Conservation (phyloP, 1,139 yeast genomes). For the Blastobotrys persicus region DNA sequence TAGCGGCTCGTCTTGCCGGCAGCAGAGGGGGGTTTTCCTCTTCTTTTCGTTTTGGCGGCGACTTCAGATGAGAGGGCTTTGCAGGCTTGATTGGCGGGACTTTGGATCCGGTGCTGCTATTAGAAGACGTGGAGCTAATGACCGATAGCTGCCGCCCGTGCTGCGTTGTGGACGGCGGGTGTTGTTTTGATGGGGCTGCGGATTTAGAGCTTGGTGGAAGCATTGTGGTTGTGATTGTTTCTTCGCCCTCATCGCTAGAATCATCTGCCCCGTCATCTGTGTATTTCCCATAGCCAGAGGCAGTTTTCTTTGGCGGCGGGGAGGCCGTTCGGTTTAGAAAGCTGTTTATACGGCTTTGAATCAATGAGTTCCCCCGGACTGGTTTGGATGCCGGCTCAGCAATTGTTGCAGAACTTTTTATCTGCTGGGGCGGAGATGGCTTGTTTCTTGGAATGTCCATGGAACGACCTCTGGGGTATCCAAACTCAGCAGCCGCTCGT, state of each 20-base stretch:
- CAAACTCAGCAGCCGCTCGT: not conserved
- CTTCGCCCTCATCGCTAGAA: slow-evolving; percentile 10
- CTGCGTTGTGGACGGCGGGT: slow-evolving; percentile 11
- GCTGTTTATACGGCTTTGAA: slow-evolving; percentile 67
- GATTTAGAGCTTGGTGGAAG: slow-evolving; percentile 6
- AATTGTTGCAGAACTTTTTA: not conserved
- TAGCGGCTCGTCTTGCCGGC: not conserved
- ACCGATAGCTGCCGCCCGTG: slow-evolving; percentile 29
- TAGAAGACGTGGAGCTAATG: slow-evolving; percentile 27
- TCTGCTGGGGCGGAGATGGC: slow-evolving; percentile 2
- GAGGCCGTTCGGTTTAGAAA: slow-evolving; percentile 50
- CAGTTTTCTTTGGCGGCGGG: slow-evolving; percentile 55
- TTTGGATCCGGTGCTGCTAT: slow-evolving; percentile 5
- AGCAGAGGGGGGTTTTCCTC: not conserved
- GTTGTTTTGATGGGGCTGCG: not conserved
- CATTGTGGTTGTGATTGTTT: slow-evolving; percentile 10
- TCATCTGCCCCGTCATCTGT: slow-evolving; percentile 43
- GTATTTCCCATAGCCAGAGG: slow-evolving; percentile 72
- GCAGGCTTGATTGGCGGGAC: slow-evolving; percentile 15
- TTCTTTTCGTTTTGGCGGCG: slow-evolving; percentile 13
- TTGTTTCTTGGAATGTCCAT: not conserved
- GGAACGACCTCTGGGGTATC: not conserved
- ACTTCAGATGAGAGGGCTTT: slow-evolving; percentile 16
- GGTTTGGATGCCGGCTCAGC: slow-evolving; percentile 5
- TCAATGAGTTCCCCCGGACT: slow-evolving; percentile 12